Percentiles rank a stretch among this genome's conserved stretches.
Evolutionary conservation across 2,329 filamentous ascomycete genomes (phyloP).

Genomic region (Magnaporthales sp.): DNA sequence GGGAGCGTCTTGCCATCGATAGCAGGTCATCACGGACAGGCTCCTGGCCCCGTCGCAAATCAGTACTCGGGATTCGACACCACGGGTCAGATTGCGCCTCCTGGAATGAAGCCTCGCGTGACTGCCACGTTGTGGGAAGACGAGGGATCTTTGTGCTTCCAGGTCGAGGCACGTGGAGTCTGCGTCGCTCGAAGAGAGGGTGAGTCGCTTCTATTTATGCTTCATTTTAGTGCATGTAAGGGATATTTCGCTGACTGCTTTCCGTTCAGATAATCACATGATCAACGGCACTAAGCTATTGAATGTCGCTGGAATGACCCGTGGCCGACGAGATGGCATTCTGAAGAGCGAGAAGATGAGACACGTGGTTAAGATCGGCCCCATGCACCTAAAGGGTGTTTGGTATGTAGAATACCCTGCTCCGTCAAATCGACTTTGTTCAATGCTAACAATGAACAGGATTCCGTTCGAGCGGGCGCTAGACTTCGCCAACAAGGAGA

Average conservation of each 20-base stretch:
- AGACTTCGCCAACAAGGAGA: constrained; percentile 98
- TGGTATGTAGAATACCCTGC: constrained; percentile 56
- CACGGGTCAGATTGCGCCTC: constrained; percentile 86
- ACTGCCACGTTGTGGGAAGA: constrained; percentile 98
- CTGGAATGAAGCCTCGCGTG: constrained; percentile 91
- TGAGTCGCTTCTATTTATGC: constrained; percentile 29
- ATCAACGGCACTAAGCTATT: constrained; percentile 97
- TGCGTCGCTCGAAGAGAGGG: constrained; percentile 92
- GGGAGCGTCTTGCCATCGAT: constrained; percentile 60
- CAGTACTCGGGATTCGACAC: constrained; percentile 60
- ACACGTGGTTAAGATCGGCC: constrained; percentile 96
- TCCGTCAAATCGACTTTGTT: background rate
- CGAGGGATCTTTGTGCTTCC: constrained; percentile 93
- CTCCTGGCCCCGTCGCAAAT: constrained; percentile 36
- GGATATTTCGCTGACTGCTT: background rate
- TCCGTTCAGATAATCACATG: constrained; percentile 79
- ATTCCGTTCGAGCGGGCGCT: constrained; percentile 97
- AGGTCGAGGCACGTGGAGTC: constrained; percentile 92
- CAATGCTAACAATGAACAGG: constrained; percentile 40
- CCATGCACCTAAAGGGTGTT: constrained; percentile 97
- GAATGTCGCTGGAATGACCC: constrained; percentile 97
- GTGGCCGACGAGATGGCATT: constrained; percentile 89
- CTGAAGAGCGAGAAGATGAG: constrained; percentile 95
- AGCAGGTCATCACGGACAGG: constrained; percentile 39
- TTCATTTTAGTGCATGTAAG: background rate